Evolutionary conservation across 257 asterid species (phyloP).

Genomic region (Ligustrum vulgare): DNA sequence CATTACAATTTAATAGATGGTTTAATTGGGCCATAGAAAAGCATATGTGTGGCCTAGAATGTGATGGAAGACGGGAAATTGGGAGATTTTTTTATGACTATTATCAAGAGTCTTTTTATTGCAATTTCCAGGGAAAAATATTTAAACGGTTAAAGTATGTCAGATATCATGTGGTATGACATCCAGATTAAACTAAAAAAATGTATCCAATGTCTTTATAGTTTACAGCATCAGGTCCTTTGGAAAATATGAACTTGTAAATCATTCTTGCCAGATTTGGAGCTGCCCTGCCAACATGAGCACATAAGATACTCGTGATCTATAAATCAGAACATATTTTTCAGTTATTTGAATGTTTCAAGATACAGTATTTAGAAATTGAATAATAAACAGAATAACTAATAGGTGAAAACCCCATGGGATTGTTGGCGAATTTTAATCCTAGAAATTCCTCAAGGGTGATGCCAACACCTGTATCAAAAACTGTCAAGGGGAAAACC

Average conservation of each 20-base stretch:
- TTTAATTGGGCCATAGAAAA: background rate
- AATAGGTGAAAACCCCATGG: constrained; percentile 4
- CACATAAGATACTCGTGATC: constrained; percentile 97
- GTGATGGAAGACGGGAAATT: background rate
- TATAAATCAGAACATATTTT: constrained; percentile 28
- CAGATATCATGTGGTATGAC: background rate
- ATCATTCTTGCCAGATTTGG: constrained; percentile 68
- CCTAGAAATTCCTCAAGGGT: constrained; percentile 57
- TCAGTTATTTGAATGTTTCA: constrained; percentile 8
- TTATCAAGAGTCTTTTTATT: background rate
- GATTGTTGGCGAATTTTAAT: constrained; percentile 33
- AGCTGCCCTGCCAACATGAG: constrained; percentile 97
- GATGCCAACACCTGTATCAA: constrained; percentile 86
- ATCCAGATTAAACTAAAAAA: background rate
- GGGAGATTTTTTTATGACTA: background rate
- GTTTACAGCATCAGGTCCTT: constrained; percentile 13
- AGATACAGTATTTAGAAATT: background rate
- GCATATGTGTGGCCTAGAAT: background rate
- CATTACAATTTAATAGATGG: background rate
- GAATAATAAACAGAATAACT: constrained; percentile 15
- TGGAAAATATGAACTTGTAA: background rate
- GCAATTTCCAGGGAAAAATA: background rate
- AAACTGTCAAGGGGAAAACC: constrained; percentile 53
- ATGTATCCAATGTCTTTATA: background rate
- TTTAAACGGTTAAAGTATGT: background rate